These are phyloP conservation scores for Fusarium guadeloupense DNA, from an alignment of 2,329 filamentous ascomycete genomes.

Conservation along the genomic window DNA sequence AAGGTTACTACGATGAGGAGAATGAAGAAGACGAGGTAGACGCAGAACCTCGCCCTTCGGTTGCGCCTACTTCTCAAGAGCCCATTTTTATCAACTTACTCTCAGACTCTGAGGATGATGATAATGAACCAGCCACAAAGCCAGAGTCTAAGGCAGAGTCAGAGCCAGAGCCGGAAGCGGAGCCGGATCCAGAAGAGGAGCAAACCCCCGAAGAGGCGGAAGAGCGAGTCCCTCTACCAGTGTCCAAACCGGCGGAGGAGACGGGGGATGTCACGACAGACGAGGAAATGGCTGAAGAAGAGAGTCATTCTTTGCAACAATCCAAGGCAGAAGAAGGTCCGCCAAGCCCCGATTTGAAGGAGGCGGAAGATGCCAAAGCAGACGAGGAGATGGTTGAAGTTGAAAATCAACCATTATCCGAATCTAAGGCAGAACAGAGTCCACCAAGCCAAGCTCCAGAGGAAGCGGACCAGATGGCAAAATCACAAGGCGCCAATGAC, in stretches of 20 bases:
- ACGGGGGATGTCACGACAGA: background rate
- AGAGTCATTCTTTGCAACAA: too few species aligned
- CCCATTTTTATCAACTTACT: constrained; percentile 59
- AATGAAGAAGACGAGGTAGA: constrained; percentile 33
- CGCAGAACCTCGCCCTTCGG: constrained; percentile 19
- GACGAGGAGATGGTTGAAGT: constrained; percentile 5
- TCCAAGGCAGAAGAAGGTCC: background rate
- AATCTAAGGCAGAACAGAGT: background rate
- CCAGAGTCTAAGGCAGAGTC: constrained; percentile 1
- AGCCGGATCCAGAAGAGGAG: background rate
- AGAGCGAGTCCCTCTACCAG: background rate
- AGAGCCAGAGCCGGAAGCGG: background rate
- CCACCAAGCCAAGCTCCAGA: background rate
- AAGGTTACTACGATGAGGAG: constrained; percentile 41
- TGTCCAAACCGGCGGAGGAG: background rate
- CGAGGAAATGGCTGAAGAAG: constrained; percentile 1
- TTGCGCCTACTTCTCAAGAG: constrained; percentile 38
- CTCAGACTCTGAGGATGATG: constrained; percentile 58
- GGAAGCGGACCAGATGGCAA: background rate
- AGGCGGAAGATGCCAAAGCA: background rate
- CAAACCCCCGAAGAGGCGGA: background rate
- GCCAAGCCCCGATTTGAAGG: background rate
- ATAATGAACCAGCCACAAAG: constrained; percentile 43
- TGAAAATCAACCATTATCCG: background rate
- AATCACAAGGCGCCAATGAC: background rate